These are phyloP conservation scores for Penstemon barbatus DNA, from an alignment of 257 asterid genomes.

Conservation along the genomic window DNA sequence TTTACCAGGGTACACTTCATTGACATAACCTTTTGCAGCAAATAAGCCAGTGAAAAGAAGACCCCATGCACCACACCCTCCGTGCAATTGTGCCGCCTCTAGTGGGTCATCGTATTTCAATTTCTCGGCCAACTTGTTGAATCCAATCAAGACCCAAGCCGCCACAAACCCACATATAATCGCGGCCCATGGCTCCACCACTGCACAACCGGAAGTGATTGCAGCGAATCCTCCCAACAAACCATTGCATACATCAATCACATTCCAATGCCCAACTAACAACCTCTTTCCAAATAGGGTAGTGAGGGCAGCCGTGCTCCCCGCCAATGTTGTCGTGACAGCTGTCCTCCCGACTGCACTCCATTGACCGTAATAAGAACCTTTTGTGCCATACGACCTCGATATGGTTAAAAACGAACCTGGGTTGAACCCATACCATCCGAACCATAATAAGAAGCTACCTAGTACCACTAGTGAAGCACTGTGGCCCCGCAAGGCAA, in stretches of 20 bases:
- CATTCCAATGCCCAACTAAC: conserved; percentile 65
- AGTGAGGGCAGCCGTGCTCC: conserved; percentile 66
- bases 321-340: conserved; percentile 69
- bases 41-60: conserved; percentile 60
- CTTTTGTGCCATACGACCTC: conserved; percentile 43
- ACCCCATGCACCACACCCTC: conserved; percentile 76
- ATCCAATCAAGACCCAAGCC: conserved; percentile 60
- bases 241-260: conserved; percentile 63
- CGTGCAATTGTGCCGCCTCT: conserved; percentile 73
- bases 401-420: conserved; percentile 56
- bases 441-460: conserved; percentile 65
- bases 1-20: conserved; percentile 45
- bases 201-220: conserved; percentile 63
- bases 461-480: conserved; percentile 66
- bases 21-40: conserved; percentile 45
- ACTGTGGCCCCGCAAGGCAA: conserved; percentile 60
- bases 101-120: conserved; percentile 59
- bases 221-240: conserved; percentile 69
- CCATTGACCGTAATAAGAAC: conserved; percentile 65
- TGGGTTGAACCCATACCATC: conserved; percentile 73
- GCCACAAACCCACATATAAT: conserved; percentile 64
- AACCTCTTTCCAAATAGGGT: conserved; percentile 61
- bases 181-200: conserved; percentile 76
- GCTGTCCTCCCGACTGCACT: conserved; percentile 70
- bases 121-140: conserved; percentile 55